Evolutionary conservation across 1,139 yeast species (phyloP).

Genomic region (Diutina sp.): DNA sequence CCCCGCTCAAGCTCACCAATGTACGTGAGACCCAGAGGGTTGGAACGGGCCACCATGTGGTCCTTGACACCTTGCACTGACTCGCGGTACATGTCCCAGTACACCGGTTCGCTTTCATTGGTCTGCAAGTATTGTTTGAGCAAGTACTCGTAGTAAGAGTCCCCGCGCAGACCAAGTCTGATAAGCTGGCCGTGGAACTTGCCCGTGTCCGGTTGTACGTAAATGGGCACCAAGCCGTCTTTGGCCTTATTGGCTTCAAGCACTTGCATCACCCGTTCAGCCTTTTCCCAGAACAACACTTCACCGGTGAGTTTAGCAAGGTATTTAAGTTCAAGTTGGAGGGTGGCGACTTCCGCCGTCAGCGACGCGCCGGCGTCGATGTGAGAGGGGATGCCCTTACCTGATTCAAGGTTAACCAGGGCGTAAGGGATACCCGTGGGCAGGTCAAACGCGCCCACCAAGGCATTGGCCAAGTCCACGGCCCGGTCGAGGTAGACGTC

Average conservation of each 20-base stretch:
- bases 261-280: conserved; percentile 58
- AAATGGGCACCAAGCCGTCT: conserved; percentile 78
- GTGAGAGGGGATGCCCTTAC: conserved; percentile 48
- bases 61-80: conserved; percentile 63
- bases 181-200: conserved; percentile 50
- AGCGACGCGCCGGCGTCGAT: conserved; percentile 60
- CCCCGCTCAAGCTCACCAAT: conserved; percentile 76
- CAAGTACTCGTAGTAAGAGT: conserved; percentile 83
- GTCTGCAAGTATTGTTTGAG: conserved; percentile 82
- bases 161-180: conserved; percentile 84
- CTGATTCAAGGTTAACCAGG: conserved; percentile 58
- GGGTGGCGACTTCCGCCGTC: conserved; percentile 83
- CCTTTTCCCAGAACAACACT: conserved; percentile 61
- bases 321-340: conserved; percentile 83
- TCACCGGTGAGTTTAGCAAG: conserved; percentile 75
- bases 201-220: conserved; percentile 65
- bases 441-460: conserved; percentile 55
- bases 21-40: conserved; percentile 51
- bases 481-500: conserved; percentile 70
- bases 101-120: conserved; percentile 43
- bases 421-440: conserved; percentile 64
- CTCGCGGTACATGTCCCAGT: conserved; percentile 64
- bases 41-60: conserved; percentile 46
- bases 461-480: conserved; percentile 52
- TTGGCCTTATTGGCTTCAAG: conserved; percentile 43